Conservation (phyloP, 2,329 filamentous ascomycete genomes). For the Pleoardoris graminearum region DNA sequence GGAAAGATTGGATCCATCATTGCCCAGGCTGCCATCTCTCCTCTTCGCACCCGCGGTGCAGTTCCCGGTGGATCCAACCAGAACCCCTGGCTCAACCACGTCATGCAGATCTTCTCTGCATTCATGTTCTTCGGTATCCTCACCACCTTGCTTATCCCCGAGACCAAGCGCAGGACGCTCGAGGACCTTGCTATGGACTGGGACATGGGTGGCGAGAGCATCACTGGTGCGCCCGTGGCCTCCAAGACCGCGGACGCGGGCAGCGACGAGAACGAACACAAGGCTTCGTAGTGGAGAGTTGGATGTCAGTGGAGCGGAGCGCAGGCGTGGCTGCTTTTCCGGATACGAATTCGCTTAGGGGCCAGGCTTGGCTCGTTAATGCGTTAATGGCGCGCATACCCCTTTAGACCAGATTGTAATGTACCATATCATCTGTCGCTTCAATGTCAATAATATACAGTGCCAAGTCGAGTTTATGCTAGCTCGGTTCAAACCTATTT, state of each 20-base stretch:
- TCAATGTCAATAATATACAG: background rate
- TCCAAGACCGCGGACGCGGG: constrained; percentile 25
- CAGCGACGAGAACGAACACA: constrained; percentile 23
- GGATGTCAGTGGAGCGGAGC: background rate
- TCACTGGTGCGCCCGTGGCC: constrained; percentile 28
- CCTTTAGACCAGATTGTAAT: constrained; percentile 1
- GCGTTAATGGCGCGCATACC: background rate
- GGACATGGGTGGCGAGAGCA: constrained; percentile 41
- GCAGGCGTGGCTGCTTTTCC: background rate
- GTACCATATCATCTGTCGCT: background rate
- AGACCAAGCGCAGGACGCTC: constrained; percentile 75
- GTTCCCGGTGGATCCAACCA: constrained; percentile 6
- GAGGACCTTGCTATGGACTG: constrained; percentile 63
- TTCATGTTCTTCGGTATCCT: constrained; percentile 77
- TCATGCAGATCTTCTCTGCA: constrained; percentile 76
- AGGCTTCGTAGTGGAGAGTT: background rate
- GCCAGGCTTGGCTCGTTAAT: background rate
- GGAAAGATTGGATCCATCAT: constrained; percentile 56
- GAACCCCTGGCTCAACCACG: constrained; percentile 69
- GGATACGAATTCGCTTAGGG: background rate
- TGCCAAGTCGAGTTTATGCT: too few species aligned
- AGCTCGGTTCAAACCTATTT: too few species aligned
- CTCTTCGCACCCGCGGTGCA: constrained; percentile 59
- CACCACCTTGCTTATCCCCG: constrained; percentile 71
- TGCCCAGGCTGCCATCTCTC: constrained; percentile 53